Percentiles rank a stretch among this genome's conserved stretches.
Evolutionary conservation across 2,329 filamentous ascomycete genomes (phyloP).

Genomic region (Botrytis cinerea): DNA sequence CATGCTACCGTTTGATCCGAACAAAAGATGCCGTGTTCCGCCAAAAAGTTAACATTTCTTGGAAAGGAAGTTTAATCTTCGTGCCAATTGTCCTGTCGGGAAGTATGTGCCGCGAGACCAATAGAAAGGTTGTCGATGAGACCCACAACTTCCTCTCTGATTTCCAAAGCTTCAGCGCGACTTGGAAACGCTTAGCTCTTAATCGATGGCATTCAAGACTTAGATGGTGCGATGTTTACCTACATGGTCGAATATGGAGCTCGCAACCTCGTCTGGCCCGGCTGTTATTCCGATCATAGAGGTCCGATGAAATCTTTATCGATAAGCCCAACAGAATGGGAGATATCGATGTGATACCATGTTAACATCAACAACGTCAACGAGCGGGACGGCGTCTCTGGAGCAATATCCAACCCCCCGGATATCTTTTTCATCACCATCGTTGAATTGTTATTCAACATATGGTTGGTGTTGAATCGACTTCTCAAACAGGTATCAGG

Average conservation of each 20-base stretch:
- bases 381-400: neutral
- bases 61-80: slow-evolving; percentile 37
- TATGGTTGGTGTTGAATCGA: neutral
- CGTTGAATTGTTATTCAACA: neutral
- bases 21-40: slow-evolving; percentile 27
- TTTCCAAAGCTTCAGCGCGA: neutral
- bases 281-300: neutral
- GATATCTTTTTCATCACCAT: neutral
- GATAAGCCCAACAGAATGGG: neutral
- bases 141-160: slow-evolving; percentile 37
- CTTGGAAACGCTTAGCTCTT: slow-evolving; percentile 40
- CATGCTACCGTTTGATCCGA: slow-evolving; percentile 35
- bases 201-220: slow-evolving; percentile 46
- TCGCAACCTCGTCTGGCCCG: slow-evolving; percentile 6
- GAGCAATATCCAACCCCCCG: neutral
- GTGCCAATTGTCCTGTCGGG: slow-evolving; percentile 35
- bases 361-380: neutral
- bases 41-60: slow-evolving; percentile 33
- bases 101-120: slow-evolving; percentile 32
- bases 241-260: slow-evolving; percentile 42
- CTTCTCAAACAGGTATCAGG: neutral
- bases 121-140: slow-evolving; percentile 36
- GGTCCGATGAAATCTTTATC: neutral
- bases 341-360: neutral
- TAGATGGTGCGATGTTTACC: slow-evolving; percentile 43